Conservation (phyloP, 1,284 basidiomycete genomes). For the Inonotus hispidus region DNA sequence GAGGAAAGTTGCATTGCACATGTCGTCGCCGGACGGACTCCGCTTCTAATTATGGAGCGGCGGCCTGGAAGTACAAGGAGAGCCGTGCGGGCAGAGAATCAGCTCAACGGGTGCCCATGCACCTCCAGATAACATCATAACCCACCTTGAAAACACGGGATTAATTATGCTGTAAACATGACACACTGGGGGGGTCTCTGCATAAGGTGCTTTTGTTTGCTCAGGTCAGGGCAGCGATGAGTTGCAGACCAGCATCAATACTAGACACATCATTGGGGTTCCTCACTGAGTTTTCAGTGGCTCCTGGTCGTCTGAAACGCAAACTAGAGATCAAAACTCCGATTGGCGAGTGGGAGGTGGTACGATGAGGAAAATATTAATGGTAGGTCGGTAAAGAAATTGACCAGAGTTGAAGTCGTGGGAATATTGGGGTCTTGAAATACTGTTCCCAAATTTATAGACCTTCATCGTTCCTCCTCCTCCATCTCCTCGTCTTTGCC, state of each 20-base stretch:
- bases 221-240: neutral
- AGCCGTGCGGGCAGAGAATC: neutral
- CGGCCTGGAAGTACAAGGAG: neutral
- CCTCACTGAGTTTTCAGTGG: neutral
- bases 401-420: neutral
- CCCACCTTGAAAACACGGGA: slow-evolving; percentile 3
- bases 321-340: neutral
- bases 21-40: neutral
- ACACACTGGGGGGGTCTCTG: neutral
- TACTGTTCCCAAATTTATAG: neutral
- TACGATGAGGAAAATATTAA: neutral
- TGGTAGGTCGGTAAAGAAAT: neutral
- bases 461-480: slow-evolving; percentile 4
- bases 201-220: neutral
- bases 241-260: neutral
- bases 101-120: too few species aligned
- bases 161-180: neutral
- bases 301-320: neutral
- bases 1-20: neutral
- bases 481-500: neutral
- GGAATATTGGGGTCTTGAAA: slow-evolving; percentile 10
- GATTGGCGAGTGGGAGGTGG: neutral
- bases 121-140: neutral
- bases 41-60: neutral
- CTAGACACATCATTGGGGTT: neutral